Evolutionary conservation across 495 filamentous ascomycete species (phyloP).

Genomic region (Penicillium lividum): DNA sequence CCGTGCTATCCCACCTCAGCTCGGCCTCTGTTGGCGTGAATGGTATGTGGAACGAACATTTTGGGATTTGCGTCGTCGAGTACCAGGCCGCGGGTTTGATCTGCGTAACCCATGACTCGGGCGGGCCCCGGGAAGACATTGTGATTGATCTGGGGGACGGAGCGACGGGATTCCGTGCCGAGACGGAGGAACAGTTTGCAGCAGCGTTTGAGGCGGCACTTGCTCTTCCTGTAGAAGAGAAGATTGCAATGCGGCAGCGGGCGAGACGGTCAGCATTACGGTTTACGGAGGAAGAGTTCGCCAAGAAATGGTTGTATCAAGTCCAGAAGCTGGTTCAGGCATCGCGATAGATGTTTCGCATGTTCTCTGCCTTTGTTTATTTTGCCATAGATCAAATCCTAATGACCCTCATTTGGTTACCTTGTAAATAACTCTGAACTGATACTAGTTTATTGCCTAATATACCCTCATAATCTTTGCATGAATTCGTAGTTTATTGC

Average conservation of each 20-base stretch:
- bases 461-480: not conserved
- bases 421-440: conserved; percentile 4
- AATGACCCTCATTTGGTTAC: not conserved
- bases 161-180: conserved; percentile 84
- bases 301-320: conserved; percentile 67
- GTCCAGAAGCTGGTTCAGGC: conserved; percentile 66
- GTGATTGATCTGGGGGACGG: conserved; percentile 75
- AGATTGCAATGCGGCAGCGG: conserved; percentile 67
- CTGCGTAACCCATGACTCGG: conserved; percentile 85
- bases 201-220: conserved; percentile 75
- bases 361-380: not conserved
- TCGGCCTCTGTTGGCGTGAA: conserved; percentile 83
- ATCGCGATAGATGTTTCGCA: conserved; percentile 15
- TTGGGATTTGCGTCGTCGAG: conserved; percentile 97
- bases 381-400: conserved; percentile 6
- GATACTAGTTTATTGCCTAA: not conserved
- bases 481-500: not conserved
- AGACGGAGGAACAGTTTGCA: conserved; percentile 73
- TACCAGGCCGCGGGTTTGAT: conserved; percentile 95
- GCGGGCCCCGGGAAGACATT: conserved; percentile 91
- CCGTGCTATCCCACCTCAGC: conserved; percentile 75
- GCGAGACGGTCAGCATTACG: conserved; percentile 74
- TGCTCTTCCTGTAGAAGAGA: conserved; percentile 63
- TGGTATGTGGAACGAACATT: conserved; percentile 99
- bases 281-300: conserved; percentile 88